These are phyloP conservation scores for Rhodosporidiobolus sp. DNA, from an alignment of 768 basidiomycete species.

Conservation along the genomic window DNA sequence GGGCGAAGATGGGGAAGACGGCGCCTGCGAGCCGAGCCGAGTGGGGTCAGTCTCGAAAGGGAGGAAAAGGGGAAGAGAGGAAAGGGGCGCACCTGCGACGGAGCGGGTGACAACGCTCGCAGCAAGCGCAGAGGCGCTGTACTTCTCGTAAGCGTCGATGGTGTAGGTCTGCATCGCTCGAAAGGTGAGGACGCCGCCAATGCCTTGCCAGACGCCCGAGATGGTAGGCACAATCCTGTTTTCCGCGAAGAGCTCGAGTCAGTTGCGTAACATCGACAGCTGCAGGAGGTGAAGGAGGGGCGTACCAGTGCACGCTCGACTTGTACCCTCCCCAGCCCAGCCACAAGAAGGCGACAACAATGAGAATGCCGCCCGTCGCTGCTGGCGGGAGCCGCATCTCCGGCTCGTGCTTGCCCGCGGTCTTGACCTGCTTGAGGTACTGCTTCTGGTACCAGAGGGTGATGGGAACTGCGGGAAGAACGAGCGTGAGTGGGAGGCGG, in stretches of 20 bases:
- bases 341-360: constrained; percentile 29
- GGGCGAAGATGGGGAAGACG: constrained; percentile 26
- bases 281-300: too few relatives aligned
- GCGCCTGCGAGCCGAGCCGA: neutral
- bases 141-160: constrained; percentile 26
- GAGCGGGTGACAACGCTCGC: constrained; percentile 1
- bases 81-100: constrained; percentile 2
- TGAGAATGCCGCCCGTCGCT: neutral
- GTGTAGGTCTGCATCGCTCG: constrained; percentile 26
- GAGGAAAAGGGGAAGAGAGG: neutral
- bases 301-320: constrained; percentile 18
- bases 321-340: constrained; percentile 25
- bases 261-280: neutral
- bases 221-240: constrained; percentile 27
- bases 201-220: constrained; percentile 24
- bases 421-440: constrained; percentile 1
- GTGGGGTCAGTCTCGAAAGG: neutral
- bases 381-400: constrained; percentile 25
- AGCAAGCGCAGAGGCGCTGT: constrained; percentile 18
- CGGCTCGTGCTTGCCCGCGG: neutral
- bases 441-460: constrained; percentile 23
- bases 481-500: neutral
- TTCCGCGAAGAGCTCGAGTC: too few relatives aligned
- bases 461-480: constrained; percentile 8
- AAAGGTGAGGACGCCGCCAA: constrained; percentile 23